phyloP scores from a whole-genome alignment of 768 basidiomycete genomes.

The Rhodotorula taiwanensis region DNA sequence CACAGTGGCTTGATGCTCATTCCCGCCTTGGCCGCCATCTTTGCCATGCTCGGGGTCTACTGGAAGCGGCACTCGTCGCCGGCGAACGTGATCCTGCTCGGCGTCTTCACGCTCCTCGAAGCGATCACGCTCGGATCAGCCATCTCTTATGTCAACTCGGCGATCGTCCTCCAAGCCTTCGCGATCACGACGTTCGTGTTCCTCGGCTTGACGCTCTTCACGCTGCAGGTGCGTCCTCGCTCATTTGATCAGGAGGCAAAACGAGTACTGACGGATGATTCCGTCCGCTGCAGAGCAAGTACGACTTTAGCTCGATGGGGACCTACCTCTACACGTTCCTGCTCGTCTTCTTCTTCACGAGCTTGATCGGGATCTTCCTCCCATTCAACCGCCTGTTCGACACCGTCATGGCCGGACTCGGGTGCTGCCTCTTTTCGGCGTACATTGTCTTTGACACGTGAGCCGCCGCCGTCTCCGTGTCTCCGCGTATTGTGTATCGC shows the following conservation, averaged over 20 bases:
- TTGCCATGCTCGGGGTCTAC: constrained; percentile 71
- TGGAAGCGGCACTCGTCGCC: constrained; percentile 92
- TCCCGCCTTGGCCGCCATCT: constrained; percentile 47
- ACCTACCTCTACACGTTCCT: constrained; percentile 78
- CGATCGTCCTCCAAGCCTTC: constrained; percentile 77
- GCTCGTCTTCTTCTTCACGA: constrained; percentile 28
- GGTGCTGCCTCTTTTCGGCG: constrained; percentile 28
- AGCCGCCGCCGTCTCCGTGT: background rate
- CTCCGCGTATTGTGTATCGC: background rate
- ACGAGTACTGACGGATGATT: constrained; percentile 41
- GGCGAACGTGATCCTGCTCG: constrained; percentile 73
- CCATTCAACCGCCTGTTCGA: constrained; percentile 79
- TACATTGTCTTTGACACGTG: constrained; percentile 28
- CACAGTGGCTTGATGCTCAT: constrained; percentile 40
- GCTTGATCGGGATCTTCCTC: constrained; percentile 69
- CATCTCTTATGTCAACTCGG: constrained; percentile 61
- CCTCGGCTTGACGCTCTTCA: constrained; percentile 86
- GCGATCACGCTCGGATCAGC: constrained; percentile 82
- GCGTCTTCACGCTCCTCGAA: constrained; percentile 83
- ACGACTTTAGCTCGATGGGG: constrained; percentile 87
- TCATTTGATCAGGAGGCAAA: too few species aligned
- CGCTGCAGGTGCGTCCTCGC: constrained; percentile 61
- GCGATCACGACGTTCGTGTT: constrained; percentile 88
- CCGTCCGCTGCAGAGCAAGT: constrained; percentile 47
- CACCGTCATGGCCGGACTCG: constrained; percentile 48